These are phyloP conservation scores for Bipolaris bicolor DNA, from an alignment of 2,329 filamentous ascomycete genomes.

Conservation along the genomic window DNA sequence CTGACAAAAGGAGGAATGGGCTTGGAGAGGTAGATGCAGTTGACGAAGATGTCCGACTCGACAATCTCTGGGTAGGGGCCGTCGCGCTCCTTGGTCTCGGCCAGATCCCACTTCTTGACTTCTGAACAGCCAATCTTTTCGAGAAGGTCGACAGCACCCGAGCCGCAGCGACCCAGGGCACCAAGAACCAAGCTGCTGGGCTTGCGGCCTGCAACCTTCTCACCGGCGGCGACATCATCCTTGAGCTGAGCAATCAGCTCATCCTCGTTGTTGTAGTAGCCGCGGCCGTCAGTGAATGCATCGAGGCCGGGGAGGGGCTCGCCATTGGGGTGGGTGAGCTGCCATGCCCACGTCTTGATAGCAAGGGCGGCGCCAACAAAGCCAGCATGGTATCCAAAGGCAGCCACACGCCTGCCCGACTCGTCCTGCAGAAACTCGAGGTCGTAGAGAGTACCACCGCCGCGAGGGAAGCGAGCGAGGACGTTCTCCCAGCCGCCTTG, in stretches of 20 bases:
- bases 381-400: constrained; percentile 65
- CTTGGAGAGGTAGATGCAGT: constrained; percentile 75
- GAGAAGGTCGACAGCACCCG: constrained; percentile 81
- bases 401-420: constrained; percentile 71
- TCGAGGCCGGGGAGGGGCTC: constrained; percentile 70
- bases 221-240: constrained; percentile 69
- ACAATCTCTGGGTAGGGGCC: constrained; percentile 82
- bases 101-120: constrained; percentile 78
- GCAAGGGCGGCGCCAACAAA: constrained; percentile 56
- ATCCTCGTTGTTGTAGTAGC: constrained; percentile 74
- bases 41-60: constrained; percentile 61
- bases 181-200: constrained; percentile 86
- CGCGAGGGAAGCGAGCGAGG: constrained; percentile 77
- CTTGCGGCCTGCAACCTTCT: constrained; percentile 68
- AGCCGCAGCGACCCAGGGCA: constrained; percentile 77
- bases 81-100: constrained; percentile 68
- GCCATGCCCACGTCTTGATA: constrained; percentile 75
- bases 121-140: constrained; percentile 73
- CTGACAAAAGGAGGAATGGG: constrained; percentile 84
- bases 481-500: constrained; percentile 71
- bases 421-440: constrained; percentile 85
- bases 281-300: constrained; percentile 55
- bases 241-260: constrained; percentile 77
- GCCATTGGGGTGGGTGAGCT: constrained; percentile 71
- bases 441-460: constrained; percentile 79